Conservation (phyloP, 129 eudicot genomes). For the Solidago caesia region DNA sequence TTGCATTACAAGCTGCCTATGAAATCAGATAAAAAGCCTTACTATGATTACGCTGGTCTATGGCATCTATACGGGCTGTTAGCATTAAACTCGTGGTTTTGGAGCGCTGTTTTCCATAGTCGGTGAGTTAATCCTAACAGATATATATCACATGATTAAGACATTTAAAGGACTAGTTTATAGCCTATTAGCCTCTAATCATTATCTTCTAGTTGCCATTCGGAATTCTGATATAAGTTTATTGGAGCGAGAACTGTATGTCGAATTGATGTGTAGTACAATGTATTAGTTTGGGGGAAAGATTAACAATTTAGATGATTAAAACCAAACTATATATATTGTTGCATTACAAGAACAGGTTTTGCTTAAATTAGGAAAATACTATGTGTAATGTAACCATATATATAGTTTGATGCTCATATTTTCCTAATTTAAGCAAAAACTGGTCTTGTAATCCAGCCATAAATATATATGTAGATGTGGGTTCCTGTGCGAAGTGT, state of each 20-base stretch:
- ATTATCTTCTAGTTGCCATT: background rate
- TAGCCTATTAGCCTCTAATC: background rate
- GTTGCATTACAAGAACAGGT: no score
- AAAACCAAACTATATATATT: no score
- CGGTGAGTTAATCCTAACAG: conserved; percentile 43
- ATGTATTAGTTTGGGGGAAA: no score
- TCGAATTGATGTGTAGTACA: background rate
- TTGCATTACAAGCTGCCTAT: conserved; percentile 65
- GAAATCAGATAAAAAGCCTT: conserved; percentile 54
- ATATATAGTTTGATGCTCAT: no score
- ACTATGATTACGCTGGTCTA: conserved; percentile 62
- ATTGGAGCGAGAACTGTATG: background rate
- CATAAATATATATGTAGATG: no score
- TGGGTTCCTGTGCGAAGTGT: no score
- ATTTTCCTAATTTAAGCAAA: no score
- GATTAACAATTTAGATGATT: no score
- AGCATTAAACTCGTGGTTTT: conserved; percentile 78
- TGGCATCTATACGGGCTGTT: conserved; percentile 71
- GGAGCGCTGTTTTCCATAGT: conserved; percentile 87
- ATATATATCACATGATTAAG: background rate
- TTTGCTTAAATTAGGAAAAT: no score
- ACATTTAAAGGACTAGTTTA: background rate
- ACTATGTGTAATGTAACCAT: no score
- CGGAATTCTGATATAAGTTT: background rate
- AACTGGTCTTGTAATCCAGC: no score